Conservation (phyloP, 2,329 filamentous ascomycete species). For the Helminthosporium solani region DNA sequence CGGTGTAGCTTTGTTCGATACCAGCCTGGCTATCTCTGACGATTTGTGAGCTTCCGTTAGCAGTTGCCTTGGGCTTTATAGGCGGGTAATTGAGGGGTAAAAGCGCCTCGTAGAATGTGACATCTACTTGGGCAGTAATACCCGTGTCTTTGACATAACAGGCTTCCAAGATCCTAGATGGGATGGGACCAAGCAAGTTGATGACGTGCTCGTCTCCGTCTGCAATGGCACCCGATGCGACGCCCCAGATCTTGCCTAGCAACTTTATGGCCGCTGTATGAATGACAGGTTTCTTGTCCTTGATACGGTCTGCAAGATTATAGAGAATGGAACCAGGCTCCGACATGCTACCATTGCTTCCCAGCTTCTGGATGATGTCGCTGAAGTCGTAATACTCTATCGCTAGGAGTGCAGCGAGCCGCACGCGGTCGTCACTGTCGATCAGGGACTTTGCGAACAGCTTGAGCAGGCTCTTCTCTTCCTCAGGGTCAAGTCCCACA, state of each 20-base stretch:
- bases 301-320: conserved; percentile 81
- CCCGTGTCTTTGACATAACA: conserved; percentile 89
- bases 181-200: conserved; percentile 75
- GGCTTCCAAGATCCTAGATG: conserved; percentile 79
- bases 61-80: conserved; percentile 56
- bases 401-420: conserved; percentile 82
- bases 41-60: conserved; percentile 60
- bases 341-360: conserved; percentile 70
- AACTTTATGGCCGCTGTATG: conserved; percentile 84
- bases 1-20: conserved; percentile 45
- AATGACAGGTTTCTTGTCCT: conserved; percentile 79
- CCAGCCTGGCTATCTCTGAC: conserved; percentile 58
- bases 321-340: conserved; percentile 76
- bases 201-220: conserved; percentile 76
- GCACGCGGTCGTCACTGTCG: conserved; percentile 88
- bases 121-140: conserved; percentile 79
- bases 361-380: conserved; percentile 80
- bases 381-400: conserved; percentile 78
- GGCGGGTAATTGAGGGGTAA: conserved; percentile 88
- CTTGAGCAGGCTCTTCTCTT: conserved; percentile 73
- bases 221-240: conserved; percentile 82
- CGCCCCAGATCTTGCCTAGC: conserved; percentile 88
- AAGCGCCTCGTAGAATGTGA: conserved; percentile 81
- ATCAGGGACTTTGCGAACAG: conserved; percentile 77
- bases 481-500: conserved; percentile 80